Evolutionary conservation across 1,284 basidiomycete genomes (phyloP), one percentile per base, ranked within the genome.

Genomic region (Laetiporus sulphureus): DNA sequence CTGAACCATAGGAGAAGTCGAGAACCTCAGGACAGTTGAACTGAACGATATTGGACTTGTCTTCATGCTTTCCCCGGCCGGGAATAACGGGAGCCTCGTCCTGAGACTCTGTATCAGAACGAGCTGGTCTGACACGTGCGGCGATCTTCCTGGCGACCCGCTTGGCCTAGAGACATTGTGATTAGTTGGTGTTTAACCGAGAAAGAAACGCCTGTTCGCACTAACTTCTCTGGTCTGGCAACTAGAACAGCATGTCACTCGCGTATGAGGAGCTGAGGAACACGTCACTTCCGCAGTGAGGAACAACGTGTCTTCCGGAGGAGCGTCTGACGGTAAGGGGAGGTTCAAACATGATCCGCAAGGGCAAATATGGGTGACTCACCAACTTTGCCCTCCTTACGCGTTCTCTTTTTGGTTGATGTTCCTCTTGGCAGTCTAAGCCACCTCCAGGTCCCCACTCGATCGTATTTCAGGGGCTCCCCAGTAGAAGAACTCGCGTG

Each of bases 1-100:
- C 85, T 29, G 90, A 88, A 24, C 96, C 96, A 15, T 83, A 75
- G 12, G 83, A 85, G 58, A 99, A 92, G 55, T 93, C 89, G 38
- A 98, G 76, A 41, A 92, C 77, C 54, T 96, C 90, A 0, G 91
- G 77, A 55, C 94, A 97, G 59, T 99, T 99, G 71, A 99, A 99
- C 46, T 96, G 83, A 41, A 96, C 83, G 49, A 97, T 92, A 50
- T 82, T 86, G 38, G 85, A 87, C 7, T 79, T 79, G 48, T 87
- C 82, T 68, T 87, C 83, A 35, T 75, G 73, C 38, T 70, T 71
- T 43, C 64, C 58, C 62, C 61, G 70, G 61, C 56, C 66, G 42
- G 46, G 53, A 38, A 63, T 69, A 53, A 63, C 61, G 52, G 48
- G 61, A 50, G 52, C 65, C 53, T 82, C 77, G 45, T 81, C 79